Percentiles rank a stretch among this genome's conserved stretches.
Conservation (phyloP, 164 flowering plant genomes). For the Sextonia rubra region DNA sequence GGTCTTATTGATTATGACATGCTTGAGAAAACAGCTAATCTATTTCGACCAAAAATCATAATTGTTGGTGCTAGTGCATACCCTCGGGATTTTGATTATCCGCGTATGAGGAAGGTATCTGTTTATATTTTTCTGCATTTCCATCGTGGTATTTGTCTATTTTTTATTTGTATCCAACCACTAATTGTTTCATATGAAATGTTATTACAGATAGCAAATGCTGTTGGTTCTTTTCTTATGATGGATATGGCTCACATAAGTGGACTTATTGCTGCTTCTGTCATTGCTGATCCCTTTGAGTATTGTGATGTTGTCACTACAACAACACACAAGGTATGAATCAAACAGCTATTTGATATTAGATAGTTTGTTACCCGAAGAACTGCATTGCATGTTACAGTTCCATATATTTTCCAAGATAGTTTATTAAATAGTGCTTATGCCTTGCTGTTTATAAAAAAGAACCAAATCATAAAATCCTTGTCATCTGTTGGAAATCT, state of each 20-base stretch:
- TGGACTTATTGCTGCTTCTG: constrained; percentile 94
- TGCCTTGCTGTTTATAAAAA: background rate
- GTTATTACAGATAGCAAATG: constrained; percentile 71
- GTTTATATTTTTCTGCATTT: constrained; percentile 1
- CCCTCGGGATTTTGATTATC: constrained; percentile 92
- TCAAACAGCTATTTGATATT: background rate
- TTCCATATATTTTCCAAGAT: background rate
- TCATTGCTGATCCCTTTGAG: constrained; percentile 86
- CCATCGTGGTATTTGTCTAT: constrained; percentile 1
- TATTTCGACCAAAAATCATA: constrained; percentile 86
- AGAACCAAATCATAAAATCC: background rate
- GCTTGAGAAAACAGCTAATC: constrained; percentile 89
- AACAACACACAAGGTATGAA: constrained; percentile 88
- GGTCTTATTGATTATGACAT: constrained; percentile 90
- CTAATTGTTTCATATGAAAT: background rate
- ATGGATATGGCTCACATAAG: constrained; percentile 99
- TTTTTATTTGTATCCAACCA: background rate
- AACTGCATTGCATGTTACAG: background rate
- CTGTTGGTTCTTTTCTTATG: constrained; percentile 93
- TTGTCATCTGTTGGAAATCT: too few species aligned
- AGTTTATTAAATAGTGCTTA: too few species aligned
- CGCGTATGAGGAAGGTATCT: constrained; percentile 84
- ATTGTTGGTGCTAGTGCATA: constrained; percentile 98
- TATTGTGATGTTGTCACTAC: constrained; percentile 92
- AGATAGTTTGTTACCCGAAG: background rate